These are phyloP conservation scores for Trichoderma asperellum DNA, from an alignment of 2,329 filamentous ascomycete genomes.

Conservation along the genomic window DNA sequence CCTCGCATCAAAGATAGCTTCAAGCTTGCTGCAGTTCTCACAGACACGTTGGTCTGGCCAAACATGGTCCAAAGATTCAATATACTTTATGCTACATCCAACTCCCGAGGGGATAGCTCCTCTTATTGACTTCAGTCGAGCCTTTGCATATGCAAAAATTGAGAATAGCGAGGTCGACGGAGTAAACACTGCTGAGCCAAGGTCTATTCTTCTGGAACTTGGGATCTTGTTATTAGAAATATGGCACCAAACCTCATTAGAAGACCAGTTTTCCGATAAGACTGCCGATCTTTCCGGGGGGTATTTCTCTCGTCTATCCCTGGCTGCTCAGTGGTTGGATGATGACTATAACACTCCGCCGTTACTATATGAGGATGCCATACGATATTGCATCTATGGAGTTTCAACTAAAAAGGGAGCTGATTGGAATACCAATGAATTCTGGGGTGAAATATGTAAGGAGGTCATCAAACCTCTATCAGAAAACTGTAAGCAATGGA, in stretches of 20 bases:
- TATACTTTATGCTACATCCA: neutral
- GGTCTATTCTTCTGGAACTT: conserved; percentile 14
- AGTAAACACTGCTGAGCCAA: neutral
- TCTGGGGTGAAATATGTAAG: conserved; percentile 22
- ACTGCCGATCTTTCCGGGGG: neutral
- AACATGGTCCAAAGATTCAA: conserved; percentile 19
- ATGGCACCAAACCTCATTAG: conserved; percentile 22
- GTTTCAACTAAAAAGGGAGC: neutral
- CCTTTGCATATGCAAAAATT: conserved; percentile 21
- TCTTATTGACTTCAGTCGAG: neutral
- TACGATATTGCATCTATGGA: conserved; percentile 22
- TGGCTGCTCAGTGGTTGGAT: conserved; percentile 10
- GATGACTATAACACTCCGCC: conserved; percentile 5
- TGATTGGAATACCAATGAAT: conserved; percentile 12
- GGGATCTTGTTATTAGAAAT: conserved; percentile 18
- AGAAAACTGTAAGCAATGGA: conserved; percentile 24
- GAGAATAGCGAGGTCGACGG: neutral
- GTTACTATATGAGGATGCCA: neutral
- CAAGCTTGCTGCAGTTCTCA: conserved; percentile 22
- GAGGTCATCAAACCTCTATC: conserved; percentile 20
- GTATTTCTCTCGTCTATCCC: neutral
- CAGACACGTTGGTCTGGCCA: conserved; percentile 15
- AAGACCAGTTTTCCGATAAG: neutral
- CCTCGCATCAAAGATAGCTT: conserved; percentile 15
- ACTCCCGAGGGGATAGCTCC: neutral